A percentile compares a stretch with the other conserved stretches of the same genome.
These are phyloP conservation scores for Talaromyces sp. DNA, from an alignment of 2,329 filamentous ascomycete genomes.

Conservation along the genomic window DNA sequence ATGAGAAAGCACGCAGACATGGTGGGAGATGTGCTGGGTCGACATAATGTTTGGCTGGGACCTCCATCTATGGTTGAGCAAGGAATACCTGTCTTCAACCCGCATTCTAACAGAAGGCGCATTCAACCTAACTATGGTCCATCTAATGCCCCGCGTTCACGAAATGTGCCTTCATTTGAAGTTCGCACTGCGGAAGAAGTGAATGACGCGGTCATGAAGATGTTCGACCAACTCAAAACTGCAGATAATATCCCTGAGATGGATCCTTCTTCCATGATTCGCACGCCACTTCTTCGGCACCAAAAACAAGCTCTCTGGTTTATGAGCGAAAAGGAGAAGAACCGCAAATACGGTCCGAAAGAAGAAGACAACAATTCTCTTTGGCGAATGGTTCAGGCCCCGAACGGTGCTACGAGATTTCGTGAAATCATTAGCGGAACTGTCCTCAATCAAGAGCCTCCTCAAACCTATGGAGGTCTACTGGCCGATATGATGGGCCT, in stretches of 20 bases:
- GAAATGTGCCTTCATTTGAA: slow-evolving; percentile 29
- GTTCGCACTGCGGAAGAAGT: slow-evolving; percentile 78
- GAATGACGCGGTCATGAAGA: slow-evolving; percentile 72
- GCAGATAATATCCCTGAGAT: slow-evolving; percentile 70
- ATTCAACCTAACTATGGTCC: slow-evolving; percentile 29
- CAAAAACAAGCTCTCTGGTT: slow-evolving; percentile 89
- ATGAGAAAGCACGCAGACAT: slow-evolving; percentile 59
- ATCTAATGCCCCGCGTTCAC: slow-evolving; percentile 19
- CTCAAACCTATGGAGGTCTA: slow-evolving; percentile 67
- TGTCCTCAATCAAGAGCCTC: slow-evolving; percentile 54
- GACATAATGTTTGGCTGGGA: slow-evolving; percentile 62
- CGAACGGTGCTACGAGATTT: slow-evolving; percentile 59
- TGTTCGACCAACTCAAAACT: slow-evolving; percentile 79
- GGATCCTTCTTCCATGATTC: slow-evolving; percentile 58
- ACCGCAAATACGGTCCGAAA: slow-evolving; percentile 52
- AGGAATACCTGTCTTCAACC: slow-evolving; percentile 70
- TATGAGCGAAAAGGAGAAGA: slow-evolving; percentile 72
- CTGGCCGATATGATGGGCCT: slow-evolving; percentile 84
- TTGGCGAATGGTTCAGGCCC: slow-evolving; percentile 62
- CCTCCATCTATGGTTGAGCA: slow-evolving; percentile 61
- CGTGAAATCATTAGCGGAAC: slow-evolving; percentile 82
- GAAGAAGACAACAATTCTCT: slow-evolving; percentile 65
- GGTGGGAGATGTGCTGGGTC: slow-evolving; percentile 64
- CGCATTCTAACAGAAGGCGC: slow-evolving; percentile 55
- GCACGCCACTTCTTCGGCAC: slow-evolving; percentile 69